Evolutionary conservation across 768 basidiomycete species (phyloP), one percentile per base, ranked within the genome.

Genomic region (Xerocomus spinulosus): DNA sequence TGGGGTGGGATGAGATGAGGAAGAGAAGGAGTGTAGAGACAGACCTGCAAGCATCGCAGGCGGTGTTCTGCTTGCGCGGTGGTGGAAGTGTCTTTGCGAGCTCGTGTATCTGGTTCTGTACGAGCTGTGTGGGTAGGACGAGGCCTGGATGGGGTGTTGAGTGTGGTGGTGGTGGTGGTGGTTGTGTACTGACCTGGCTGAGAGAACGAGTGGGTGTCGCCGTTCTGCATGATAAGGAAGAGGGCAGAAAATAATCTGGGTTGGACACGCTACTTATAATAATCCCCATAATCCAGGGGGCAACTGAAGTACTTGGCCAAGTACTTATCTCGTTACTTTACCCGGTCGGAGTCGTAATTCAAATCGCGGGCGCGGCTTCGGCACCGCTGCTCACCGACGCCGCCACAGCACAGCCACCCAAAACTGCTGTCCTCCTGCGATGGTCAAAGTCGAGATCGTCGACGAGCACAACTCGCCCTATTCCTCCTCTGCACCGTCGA

Each of bases 381-480:
- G 67, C 60, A 60, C 62, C 67, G 64, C 49, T 51, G 49, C n/a
- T 53, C 53, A 51, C 57, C 54, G 42, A 52, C 42, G 37, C 43
- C 39, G 53, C 61, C 52, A 45, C 48, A 53, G 55, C 59, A 53
- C 54, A 25, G 58, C 58, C 56, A 58, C 51, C 24, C 26, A 38
- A 48, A 34, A 26, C 15, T 38, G 25, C 3, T 15, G 20, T 18
- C 35, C 24, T 25, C 17, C 52, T 69, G 58, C 71, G 23, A 93
- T 93, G 92, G 93, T 96, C 80, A 92, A 92, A 59, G 89, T 96
- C 58, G 82, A 92, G 71, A 87, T 89, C 63, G 84, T 89, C 54
- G 84, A 88, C 54, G 85, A 87, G 60, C 87, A 86, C 47, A 69
- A 68, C 54, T 87, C 85, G 1, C 87, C 87, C 42, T 92, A 93